Evolutionary conservation across 2,329 filamentous ascomycete genomes (phyloP).

Genomic region (Macrophomina tecta): DNA sequence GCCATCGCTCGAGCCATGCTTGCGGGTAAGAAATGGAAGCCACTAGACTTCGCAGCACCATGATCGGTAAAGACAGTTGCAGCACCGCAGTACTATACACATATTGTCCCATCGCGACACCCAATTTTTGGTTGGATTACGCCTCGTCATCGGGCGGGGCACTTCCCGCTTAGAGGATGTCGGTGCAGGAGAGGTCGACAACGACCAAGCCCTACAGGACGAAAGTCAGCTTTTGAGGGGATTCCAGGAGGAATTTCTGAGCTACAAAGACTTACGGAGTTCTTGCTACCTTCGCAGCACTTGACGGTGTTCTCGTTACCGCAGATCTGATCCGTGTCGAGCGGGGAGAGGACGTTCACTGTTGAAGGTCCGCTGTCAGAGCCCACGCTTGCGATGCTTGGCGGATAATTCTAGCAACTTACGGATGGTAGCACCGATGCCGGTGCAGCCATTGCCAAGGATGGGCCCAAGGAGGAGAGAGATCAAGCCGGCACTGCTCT

Average conservation of each 20-base stretch:
- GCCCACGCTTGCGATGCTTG: neutral
- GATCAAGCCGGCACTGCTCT: constrained; percentile 29
- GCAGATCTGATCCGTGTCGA: neutral
- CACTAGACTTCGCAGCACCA: neutral
- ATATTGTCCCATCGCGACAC: neutral
- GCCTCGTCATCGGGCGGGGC: neutral
- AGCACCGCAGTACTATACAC: neutral
- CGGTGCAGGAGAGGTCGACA: neutral
- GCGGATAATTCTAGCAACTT: neutral
- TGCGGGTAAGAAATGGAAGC: neutral
- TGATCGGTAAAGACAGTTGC: neutral
- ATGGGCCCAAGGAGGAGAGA: constrained; percentile 25
- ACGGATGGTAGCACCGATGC: neutral
- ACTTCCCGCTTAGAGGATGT: neutral
- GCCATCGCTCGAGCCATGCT: neutral
- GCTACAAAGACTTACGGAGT: neutral
- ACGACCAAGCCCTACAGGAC: neutral
- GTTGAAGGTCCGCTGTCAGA: neutral
- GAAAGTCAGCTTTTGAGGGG: neutral
- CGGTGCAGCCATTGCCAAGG: constrained; percentile 26
- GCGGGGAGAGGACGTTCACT: neutral
- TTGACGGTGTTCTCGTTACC: neutral
- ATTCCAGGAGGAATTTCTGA: no score
- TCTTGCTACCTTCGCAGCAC: neutral
- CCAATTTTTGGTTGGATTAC: neutral